phyloP scores from a whole-genome alignment of 768 basidiomycete species.

The Psilocybe tampanensis region DNA sequence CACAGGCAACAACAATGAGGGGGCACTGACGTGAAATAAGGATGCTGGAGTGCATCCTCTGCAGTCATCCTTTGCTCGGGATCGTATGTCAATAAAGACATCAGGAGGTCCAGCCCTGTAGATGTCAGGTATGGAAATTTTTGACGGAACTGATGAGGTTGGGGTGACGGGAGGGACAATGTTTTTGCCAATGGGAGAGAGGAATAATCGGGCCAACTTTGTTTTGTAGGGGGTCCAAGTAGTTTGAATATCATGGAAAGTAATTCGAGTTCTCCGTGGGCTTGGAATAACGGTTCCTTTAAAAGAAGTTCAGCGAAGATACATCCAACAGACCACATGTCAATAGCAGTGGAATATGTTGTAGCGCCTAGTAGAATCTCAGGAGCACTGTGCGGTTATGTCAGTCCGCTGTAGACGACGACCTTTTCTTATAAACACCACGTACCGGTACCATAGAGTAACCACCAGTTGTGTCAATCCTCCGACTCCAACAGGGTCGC shows the following conservation, averaged over 20 bases:
- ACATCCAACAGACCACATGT: slow-evolving; percentile 99
- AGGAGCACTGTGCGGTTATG: slow-evolving; percentile 65
- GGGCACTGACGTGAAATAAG: slow-evolving; percentile 81
- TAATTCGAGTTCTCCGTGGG: slow-evolving; percentile 93
- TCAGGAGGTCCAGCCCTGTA: slow-evolving; percentile 83
- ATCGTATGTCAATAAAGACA: slow-evolving; percentile 85
- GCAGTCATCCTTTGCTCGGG: slow-evolving; percentile 86
- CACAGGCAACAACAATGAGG: background rate
- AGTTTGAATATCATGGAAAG: slow-evolving; percentile 94
- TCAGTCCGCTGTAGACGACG: slow-evolving; percentile 13
- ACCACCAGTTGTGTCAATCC: slow-evolving; percentile 98
- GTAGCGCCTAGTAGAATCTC: slow-evolving; percentile 93
- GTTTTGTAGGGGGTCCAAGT: slow-evolving; percentile 87
- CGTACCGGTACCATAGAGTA: slow-evolving; percentile 96
- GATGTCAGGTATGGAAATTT: slow-evolving; percentile 85
- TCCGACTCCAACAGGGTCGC: slow-evolving; percentile 95
- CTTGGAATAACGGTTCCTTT: slow-evolving; percentile 96
- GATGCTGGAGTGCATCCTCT: slow-evolving; percentile 87
- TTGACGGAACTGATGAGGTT: slow-evolving; percentile 76
- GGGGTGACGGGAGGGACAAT: slow-evolving; percentile 73
- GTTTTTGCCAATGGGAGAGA: slow-evolving; percentile 81
- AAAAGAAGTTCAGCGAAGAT: slow-evolving; percentile 96
- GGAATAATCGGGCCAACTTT: slow-evolving; percentile 85
- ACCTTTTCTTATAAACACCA: slow-evolving; percentile 3
- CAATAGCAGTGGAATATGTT: slow-evolving; percentile 93